phyloP scores from a whole-genome alignment of 495 filamentous ascomycete genomes.

The Aspergillus olivimuriae region DNA sequence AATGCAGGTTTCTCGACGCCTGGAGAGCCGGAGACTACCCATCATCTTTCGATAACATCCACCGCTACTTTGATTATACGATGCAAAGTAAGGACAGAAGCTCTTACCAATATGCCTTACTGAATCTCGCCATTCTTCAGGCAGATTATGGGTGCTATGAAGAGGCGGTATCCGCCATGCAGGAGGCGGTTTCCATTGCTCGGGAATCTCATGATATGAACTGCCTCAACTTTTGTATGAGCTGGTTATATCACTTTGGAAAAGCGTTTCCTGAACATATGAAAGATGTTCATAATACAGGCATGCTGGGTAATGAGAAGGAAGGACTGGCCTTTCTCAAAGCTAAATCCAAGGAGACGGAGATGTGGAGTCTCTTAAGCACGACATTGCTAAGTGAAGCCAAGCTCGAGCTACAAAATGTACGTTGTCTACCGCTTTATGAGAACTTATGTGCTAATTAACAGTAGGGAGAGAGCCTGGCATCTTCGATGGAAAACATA shows the following conservation, averaged over 20 bases:
- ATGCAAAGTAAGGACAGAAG: slow-evolving; percentile 79
- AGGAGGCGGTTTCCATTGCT: slow-evolving; percentile 85
- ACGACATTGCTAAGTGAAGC: slow-evolving; percentile 83
- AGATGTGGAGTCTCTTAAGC: slow-evolving; percentile 81
- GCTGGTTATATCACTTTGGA: slow-evolving; percentile 95
- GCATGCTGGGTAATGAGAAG: slow-evolving; percentile 69
- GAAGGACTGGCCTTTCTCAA: slow-evolving; percentile 82
- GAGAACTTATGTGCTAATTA: slow-evolving; percentile 7
- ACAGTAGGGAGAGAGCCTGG: slow-evolving; percentile 68
- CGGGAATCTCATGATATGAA: slow-evolving; percentile 86
- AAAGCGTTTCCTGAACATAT: slow-evolving; percentile 76
- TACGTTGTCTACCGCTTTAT: slow-evolving; percentile 18
- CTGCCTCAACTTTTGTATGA: slow-evolving; percentile 91
- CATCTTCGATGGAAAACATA: slow-evolving; percentile 70
- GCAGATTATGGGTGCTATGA: slow-evolving; percentile 89
- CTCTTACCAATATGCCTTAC: slow-evolving; percentile 95
- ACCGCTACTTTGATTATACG: slow-evolving; percentile 95
- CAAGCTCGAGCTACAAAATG: slow-evolving; percentile 63
- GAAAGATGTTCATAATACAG: slow-evolving; percentile 59
- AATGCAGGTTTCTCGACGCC: slow-evolving; percentile 69
- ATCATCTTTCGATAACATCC: slow-evolving; percentile 81
- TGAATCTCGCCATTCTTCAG: slow-evolving; percentile 88
- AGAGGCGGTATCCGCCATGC: slow-evolving; percentile 88
- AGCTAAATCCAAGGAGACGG: slow-evolving; percentile 78
- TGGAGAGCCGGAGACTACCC: slow-evolving; percentile 90